Evolutionary conservation across 2,329 filamentous ascomycete species (phyloP), one percentile per base, ranked within the genome.

Genomic region (Apiospora rasikravindrae): DNA sequence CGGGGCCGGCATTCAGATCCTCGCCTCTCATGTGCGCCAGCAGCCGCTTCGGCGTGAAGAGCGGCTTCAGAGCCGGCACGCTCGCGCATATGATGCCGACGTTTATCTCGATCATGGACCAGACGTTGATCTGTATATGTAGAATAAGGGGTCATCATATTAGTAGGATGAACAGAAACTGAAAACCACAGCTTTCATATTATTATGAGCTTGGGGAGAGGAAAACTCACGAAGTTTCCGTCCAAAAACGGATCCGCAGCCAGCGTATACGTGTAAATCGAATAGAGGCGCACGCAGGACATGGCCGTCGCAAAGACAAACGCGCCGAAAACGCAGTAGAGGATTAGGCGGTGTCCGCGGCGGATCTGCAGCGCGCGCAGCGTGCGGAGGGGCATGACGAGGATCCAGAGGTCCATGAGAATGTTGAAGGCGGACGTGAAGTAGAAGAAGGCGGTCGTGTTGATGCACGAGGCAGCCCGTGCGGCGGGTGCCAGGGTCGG

Each of bases 101-200:
- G 71, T 86, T 87, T 72, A 87, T 80, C 73, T 88, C 86, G 69
- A 88, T 82, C 71, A 83, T 82, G 29, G 82, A 84, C 84, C 86
- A 86, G 16, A 86, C 71, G 57, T 84, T 84, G 0, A 84, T 78
- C 69, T 74, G 24, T 37, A 40, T 13, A 37, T 11, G 6, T 14
- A 4, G 7, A 45, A 47, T 2, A 45, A 26, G 44, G 13, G 11
- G 3, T 19, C 11, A 2, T 22, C 19, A 37, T 22, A 22, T 45
- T 24, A 44, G 24, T 8, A 10, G 16, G 13, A 1, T 13, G 51
- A 7, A 33, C 11, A 22, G 7, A 22, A 22, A 37, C 1, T 2
- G 16, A 14, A 42, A 42, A 14, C 40, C 40, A 42, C 40, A 42
- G 40, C 40, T 42, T 42, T 37, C 14, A 53, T 16, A 3, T 33